Evolutionary conservation across 495 filamentous ascomycete genomes (phyloP), one percentile per base, ranked within the genome.

Genomic region (Penicillium flavigenum): DNA sequence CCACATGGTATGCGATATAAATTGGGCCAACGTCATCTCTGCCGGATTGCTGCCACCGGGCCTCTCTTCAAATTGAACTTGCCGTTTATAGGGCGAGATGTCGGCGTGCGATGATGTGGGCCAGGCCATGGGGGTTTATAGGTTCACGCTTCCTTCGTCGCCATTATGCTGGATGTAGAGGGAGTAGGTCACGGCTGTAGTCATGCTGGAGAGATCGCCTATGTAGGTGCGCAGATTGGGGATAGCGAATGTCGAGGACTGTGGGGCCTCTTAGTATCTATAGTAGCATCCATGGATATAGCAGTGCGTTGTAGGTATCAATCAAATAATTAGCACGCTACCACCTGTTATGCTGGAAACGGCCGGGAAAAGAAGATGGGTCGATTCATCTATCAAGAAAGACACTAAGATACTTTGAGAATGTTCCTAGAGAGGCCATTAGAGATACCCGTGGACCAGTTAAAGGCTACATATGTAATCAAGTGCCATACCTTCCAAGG

Each of bases 1-100:
- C 70, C 68, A 71, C 9, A 81, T 76, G 5, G 81, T 81, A 10
- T 76, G 73, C 47, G 83, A 73, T 81, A 86, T 82, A 2, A 76
- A 60, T 45, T 69, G 70, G 47, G 83, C 68, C 52, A 84, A 81
- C 19, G 63, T 71, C 45, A 59, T 64, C 63, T 83, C 80, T 5
- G 66, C 61, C 6, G 32, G 51, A 63, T 75, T 79, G 12, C 52
- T 62, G n/a, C 77, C 77, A n/a, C 72, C 72, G 2, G 75, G 67
- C 51, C 81, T 55, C 38, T 77, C 62, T 2, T 41, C 60, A 17
- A 60, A 65, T 51, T 79, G 72, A 80, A 68, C n/a, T 78, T 56
- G 26, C 55, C 68, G 58, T 83, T 79, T 10, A 78, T 63, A 10
- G 81, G 78, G 10, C 81, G 69, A 55, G 81, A 78, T 0, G 9